phyloP scores from a whole-genome alignment of 208 protist genomes.

The Spironucleus salmonicida region DNA sequence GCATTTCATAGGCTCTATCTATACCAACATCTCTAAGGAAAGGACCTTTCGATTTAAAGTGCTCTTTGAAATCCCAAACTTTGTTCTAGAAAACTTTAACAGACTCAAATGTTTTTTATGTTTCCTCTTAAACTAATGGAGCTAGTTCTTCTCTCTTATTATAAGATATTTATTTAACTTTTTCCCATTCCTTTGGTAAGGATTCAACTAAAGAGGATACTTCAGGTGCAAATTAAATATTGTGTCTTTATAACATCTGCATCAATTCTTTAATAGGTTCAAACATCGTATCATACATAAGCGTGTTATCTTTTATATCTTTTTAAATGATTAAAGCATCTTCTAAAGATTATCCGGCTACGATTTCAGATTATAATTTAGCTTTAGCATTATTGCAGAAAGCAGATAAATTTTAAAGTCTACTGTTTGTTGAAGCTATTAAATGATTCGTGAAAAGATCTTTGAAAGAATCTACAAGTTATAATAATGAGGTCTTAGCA shows the following conservation, averaged over 20 bases:
- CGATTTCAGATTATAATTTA: neutral
- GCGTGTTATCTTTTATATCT: neutral
- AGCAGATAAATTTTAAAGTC: neutral
- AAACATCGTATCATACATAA: conserved; percentile 30
- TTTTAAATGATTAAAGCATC: neutral
- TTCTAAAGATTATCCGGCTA: neutral
- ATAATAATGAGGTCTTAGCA: neutral
- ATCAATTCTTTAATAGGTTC: conserved; percentile 2
- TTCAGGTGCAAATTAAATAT: neutral
- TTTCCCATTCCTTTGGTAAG: neutral
- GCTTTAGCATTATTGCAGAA: neutral
- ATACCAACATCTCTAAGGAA: neutral
- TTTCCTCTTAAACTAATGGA: neutral
- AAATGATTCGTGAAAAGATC: conserved; percentile 15
- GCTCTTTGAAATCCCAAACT: neutral
- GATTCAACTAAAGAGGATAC: neutral
- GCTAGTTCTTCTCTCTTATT: conserved; percentile 10
- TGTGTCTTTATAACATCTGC: conserved; percentile 4
- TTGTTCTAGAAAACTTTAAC: neutral
- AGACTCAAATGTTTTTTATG: neutral
- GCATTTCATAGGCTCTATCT: neutral
- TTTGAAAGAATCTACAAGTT: neutral
- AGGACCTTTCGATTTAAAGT: neutral
- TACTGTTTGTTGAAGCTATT: neutral
- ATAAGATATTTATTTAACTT: neutral